phyloP scores from a whole-genome alignment of 768 basidiomycete genomes.

The Boletus sensibilis region DNA sequence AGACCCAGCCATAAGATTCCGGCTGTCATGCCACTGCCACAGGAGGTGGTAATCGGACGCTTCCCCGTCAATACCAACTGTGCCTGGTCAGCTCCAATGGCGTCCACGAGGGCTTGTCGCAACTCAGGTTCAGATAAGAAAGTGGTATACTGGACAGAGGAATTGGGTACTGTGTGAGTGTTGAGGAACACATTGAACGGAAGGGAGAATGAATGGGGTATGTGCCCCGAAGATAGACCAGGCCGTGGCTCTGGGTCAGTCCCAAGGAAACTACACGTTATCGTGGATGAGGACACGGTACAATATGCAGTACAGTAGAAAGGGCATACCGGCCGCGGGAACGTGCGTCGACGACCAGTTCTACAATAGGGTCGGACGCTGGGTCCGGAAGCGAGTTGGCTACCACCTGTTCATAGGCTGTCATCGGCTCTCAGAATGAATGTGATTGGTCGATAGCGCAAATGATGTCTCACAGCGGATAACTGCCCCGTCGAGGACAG shows the following conservation, averaged over 20 bases:
- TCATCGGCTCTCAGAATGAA: slow-evolving; percentile 13
- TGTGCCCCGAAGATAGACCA: slow-evolving; percentile 87
- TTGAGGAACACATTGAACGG: slow-evolving; percentile 78
- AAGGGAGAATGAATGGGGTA: slow-evolving; percentile 81
- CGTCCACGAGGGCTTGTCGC: slow-evolving; percentile 54
- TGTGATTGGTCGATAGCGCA: slow-evolving; percentile 32
- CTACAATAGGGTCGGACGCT: slow-evolving; percentile 43
- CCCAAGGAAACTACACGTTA: slow-evolving; percentile 64
- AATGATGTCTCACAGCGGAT: slow-evolving; percentile 44
- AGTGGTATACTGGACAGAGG: slow-evolving; percentile 53
- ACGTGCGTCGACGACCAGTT: slow-evolving; percentile 87
- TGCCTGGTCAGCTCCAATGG: slow-evolving; percentile 57
- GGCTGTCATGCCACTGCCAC: slow-evolving; percentile 99
- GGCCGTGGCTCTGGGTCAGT: slow-evolving; percentile 86
- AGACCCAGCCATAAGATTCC: slow-evolving; percentile 92
- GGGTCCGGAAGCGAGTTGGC: slow-evolving; percentile 58
- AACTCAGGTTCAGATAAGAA: slow-evolving; percentile 60
- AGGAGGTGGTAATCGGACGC: slow-evolving; percentile 66
- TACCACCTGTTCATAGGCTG: slow-evolving; percentile 82
- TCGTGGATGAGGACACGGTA: slow-evolving; percentile 5
- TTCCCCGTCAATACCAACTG: slow-evolving; percentile 60
- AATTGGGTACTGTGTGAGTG: slow-evolving; percentile 32
- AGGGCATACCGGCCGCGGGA: slow-evolving; percentile 67
- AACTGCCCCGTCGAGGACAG: slow-evolving; percentile 47
- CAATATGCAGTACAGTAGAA: background rate